Base-by-base conservation (phyloP, 78 protist genomes). In the Tieghemostelium lacteum region DNA sequence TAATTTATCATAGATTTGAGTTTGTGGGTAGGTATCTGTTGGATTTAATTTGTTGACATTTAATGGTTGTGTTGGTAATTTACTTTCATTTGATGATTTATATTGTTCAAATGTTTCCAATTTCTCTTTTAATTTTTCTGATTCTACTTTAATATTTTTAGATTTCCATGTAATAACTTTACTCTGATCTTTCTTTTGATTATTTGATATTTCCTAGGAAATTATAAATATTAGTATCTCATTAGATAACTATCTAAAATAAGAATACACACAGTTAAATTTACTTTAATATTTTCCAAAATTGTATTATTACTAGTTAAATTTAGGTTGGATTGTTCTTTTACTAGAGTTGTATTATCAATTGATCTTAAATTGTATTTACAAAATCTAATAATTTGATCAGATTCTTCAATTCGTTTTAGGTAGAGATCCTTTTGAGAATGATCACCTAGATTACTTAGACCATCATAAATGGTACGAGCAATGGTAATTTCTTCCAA, bases 371-470 rank as follows among this genome's bases (percentile, higher is more conserved):
- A 19, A 58, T 80, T 80, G 52, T 80, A 80, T n/a, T 28, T 4
- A 69, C 89, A 80, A 66, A 58, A 80, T 29, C 89, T 31, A 24
- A 55, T 62, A 52, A 69, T 69, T 57, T 75, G 66, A 19, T 80
- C 78, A 37, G 72, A 10, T 2, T 80, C 89, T 55, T 80, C 89
- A 39, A 80, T 49, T 16, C 70, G 7, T 10, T 67, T 36, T 8
- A 12, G 12, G 37, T 80, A 80, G 50, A 80, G 50, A 16, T 80
- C 71, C 8, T 31, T 36, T 40, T 67, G 89, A 24, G 89, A 57
- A 19, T 72, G 71, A 8, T 67, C 64, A 29, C 89, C 89, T 6
- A 8, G 8, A 20, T 24, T 49, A 8, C 71, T 20, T 39, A 80
- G 31, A 24, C 26, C 20, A 17, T 36, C 64, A 57, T 69, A 80